Conservation (phyloP, 2,329 filamentous ascomycete species). For the Aureobasidium vineae region DNA sequence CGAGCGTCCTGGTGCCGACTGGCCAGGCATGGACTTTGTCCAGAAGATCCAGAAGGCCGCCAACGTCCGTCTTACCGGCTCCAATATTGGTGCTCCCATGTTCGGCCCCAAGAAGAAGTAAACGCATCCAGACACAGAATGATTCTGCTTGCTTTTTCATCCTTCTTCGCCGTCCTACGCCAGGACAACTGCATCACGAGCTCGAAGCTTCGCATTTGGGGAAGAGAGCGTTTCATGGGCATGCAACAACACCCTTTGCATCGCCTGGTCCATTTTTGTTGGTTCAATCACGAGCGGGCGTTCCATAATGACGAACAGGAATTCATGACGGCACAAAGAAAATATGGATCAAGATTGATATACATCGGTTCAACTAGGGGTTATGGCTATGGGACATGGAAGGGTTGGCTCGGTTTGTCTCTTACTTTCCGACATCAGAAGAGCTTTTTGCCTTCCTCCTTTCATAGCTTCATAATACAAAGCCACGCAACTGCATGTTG, state of each 20-base stretch:
- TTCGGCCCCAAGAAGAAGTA: conserved; percentile 71
- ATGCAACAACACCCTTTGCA: background rate
- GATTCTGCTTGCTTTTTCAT: conserved; percentile 3
- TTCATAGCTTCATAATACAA: conserved; percentile 8
- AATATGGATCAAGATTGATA: conserved; percentile 1
- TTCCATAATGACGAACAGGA: conserved; percentile 25
- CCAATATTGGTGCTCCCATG: conserved; percentile 72
- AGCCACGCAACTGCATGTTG: background rate
- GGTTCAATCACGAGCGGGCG: conserved; percentile 17
- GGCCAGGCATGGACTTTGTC: conserved; percentile 86
- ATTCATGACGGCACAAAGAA: conserved; percentile 19
- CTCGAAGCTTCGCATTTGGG: conserved; percentile 1
- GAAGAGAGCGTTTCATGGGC: conserved; percentile 5
- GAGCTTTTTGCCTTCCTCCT: background rate
- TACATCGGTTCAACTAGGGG: background rate
- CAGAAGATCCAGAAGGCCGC: conserved; percentile 69
- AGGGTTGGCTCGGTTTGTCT: background rate
- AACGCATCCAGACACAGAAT: conserved; percentile 2
- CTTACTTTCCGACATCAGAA: background rate
- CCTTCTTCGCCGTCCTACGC: background rate
- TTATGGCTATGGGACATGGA: background rate
- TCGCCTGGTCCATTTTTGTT: conserved; percentile 22
- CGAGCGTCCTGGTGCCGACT: conserved; percentile 72
- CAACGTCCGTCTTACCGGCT: conserved; percentile 41
- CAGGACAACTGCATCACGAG: background rate